Base-by-base conservation (phyloP, 352 stramenopile genomes). In the Plasmopara viticola region DNA sequence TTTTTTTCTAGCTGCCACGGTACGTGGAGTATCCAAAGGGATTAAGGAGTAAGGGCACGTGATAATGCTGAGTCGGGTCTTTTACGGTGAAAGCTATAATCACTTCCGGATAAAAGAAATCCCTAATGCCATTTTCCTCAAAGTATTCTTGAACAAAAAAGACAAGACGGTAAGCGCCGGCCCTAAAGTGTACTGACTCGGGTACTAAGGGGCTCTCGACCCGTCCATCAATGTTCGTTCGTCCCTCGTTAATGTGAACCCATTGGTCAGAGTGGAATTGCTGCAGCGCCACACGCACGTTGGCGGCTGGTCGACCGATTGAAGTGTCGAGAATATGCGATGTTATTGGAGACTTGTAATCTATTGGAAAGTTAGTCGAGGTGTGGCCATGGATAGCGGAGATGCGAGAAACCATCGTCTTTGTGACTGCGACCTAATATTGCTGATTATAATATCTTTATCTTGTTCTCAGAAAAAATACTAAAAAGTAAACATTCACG, bases 21-120 rank as follows among this genome's bases (percentile, higher is more conserved):
- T 96, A 96, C 10, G 87, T 96, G 31, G 78, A 93, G 65, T 89
- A 95, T 1, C 86, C 86, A 46, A 93, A 96, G 9, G 87, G 87
- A 51, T 86, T 94, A 58, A 95, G 74, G 17, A 96, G 78, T 48
- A 96, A 68, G 45, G 87, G 87, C 47, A 96, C 82, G 60, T 96
- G 87, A 60, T 88, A 96, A 57, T 96, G 87, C 59, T 90, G 68
- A 4, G 60, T 66, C 9, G 69, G 66, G 52, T 91, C 66, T 37
- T 80, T 78, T 37, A 95, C 72, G 14, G 82, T 29, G 52, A 96
- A 96, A 17, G 68, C 62, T 59, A 96, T 86, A 20, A 68, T 68
- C 44, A 95, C 86, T 56, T 89, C 64, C 17, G 86, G 85, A 67
- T 95, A 96, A 60, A 96, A 95, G 56, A 73, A 93, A 48, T 90